Conservation (phyloP, 495 filamentous ascomycete species). For the Hypoxylon lienhwacheense region DNA sequence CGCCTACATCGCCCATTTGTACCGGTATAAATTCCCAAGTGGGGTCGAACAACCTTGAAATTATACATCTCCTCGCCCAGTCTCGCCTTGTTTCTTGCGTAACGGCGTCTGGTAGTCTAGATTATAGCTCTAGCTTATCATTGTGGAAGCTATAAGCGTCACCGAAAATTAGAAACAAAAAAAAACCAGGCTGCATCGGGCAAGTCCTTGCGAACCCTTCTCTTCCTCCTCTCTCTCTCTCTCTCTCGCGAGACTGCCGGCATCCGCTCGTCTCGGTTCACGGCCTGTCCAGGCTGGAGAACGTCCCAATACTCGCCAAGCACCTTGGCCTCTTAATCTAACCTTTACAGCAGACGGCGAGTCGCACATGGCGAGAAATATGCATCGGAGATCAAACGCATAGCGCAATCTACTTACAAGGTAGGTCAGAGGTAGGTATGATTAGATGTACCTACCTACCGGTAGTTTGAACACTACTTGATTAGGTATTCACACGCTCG, state of each 20-base stretch:
- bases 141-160: slow-evolving; percentile 31
- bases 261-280: slow-evolving; percentile 26
- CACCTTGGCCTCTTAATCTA: slow-evolving; percentile 7
- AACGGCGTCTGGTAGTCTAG: slow-evolving; percentile 16
- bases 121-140: too few species aligned
- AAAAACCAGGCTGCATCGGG: slow-evolving; percentile 33
- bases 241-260: too few species aligned
- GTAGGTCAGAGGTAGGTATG: too few species aligned
- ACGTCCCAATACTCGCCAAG: slow-evolving; percentile 3
- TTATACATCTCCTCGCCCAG: background rate
- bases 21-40: background rate
- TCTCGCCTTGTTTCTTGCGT: slow-evolving; percentile 13
- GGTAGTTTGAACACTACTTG: slow-evolving; percentile 27
- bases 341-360: slow-evolving; percentile 17
- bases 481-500: slow-evolving; percentile 32
- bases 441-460: slow-evolving; percentile 26
- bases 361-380: slow-evolving; percentile 31
- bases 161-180: too few species aligned
- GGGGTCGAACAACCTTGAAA: slow-evolving; percentile 16
- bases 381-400: slow-evolving; percentile 32
- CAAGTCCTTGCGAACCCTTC: slow-evolving; percentile 39
- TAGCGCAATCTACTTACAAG: slow-evolving; percentile 22
- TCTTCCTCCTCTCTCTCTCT: slow-evolving; percentile 12
- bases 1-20: background rate
- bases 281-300: slow-evolving; percentile 2